These are phyloP conservation scores for Colletotrichum filicis DNA, from an alignment of 2,329 filamentous ascomycete genomes.

Conservation along the genomic window DNA sequence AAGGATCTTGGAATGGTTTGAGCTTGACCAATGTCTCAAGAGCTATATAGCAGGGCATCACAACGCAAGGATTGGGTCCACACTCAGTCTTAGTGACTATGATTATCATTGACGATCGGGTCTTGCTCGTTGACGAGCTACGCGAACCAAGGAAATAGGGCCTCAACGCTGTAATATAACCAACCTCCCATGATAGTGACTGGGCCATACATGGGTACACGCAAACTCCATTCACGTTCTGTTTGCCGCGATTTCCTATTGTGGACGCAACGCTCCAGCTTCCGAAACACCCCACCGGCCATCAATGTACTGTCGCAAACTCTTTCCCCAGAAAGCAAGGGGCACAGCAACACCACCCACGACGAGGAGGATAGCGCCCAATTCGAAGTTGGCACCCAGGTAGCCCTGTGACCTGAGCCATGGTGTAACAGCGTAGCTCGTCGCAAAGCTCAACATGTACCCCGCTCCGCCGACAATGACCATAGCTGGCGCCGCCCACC, in stretches of 20 bases:
- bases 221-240: background rate
- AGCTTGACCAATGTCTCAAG: background rate
- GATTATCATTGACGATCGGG: slow-evolving; percentile 12
- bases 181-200: background rate
- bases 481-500: slow-evolving; percentile 39
- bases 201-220: background rate
- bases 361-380: slow-evolving; percentile 36
- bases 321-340: slow-evolving; percentile 42
- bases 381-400: slow-evolving; percentile 29
- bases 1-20: slow-evolving; percentile 42
- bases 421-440: slow-evolving; percentile 10
- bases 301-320: slow-evolving; percentile 40
- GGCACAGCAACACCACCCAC: slow-evolving; percentile 40
- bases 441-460: slow-evolving; percentile 31
- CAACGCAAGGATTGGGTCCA: background rate
- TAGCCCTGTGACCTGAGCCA: slow-evolving; percentile 32
- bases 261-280: slow-evolving; percentile 40
- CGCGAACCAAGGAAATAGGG: background rate
- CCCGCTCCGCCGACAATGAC: slow-evolving; percentile 29
- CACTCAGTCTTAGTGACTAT: background rate
- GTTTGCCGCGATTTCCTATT: slow-evolving; percentile 20
- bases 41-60: background rate
- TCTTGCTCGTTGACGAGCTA: background rate
- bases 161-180: background rate
- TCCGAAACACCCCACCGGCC: slow-evolving; percentile 38